phyloP scores from a whole-genome alignment of 2,329 filamentous ascomycete species.

The Colletotrichum theobromicola region DNA sequence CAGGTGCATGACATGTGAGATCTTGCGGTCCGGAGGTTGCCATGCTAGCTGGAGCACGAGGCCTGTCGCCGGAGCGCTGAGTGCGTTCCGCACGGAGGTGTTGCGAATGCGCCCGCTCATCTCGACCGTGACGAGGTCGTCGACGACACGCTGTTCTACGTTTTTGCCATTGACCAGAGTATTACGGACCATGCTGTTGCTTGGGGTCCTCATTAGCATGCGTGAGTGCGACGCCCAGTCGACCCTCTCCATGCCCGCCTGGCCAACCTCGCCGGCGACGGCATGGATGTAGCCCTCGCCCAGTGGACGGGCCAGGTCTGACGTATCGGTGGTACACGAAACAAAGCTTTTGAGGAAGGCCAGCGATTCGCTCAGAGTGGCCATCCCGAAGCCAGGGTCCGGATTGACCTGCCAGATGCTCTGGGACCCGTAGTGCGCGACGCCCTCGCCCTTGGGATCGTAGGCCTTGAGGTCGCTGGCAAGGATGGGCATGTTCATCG shows the following conservation, averaged over 20 bases:
- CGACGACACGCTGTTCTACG: not conserved
- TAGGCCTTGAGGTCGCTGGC: conserved; percentile 23
- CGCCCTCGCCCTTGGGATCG: conserved; percentile 17
- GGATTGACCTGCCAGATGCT: conserved; percentile 13
- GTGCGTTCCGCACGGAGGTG: not conserved
- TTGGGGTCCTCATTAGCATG: not conserved
- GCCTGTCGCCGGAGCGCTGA: not conserved
- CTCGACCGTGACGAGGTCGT: conserved; percentile 8
- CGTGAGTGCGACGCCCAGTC: conserved; percentile 5
- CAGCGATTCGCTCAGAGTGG: conserved; percentile 12
- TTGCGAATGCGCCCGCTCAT: conserved; percentile 8
- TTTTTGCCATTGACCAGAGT: not conserved
- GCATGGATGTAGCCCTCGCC: conserved; percentile 16
- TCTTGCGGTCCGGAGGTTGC: conserved; percentile 15
- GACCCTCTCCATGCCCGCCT: not conserved
- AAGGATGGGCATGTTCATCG: conserved; percentile 18
- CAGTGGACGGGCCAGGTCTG: not conserved
- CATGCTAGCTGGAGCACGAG: conserved; percentile 14
- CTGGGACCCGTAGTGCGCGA: conserved; percentile 19
- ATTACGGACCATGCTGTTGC: conserved; percentile 12
- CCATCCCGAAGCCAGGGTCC: conserved; percentile 17
- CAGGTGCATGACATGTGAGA: conserved; percentile 17
- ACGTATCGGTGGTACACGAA: conserved; percentile 9
- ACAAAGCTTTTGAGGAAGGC: conserved; percentile 12
- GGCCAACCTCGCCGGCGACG: conserved; percentile 7